A percentile compares a stretch with the other conserved stretches of the same genome.
These are phyloP conservation scores for Leccinum obscurum DNA, from an alignment of 768 basidiomycete species.

Conservation along the genomic window DNA sequence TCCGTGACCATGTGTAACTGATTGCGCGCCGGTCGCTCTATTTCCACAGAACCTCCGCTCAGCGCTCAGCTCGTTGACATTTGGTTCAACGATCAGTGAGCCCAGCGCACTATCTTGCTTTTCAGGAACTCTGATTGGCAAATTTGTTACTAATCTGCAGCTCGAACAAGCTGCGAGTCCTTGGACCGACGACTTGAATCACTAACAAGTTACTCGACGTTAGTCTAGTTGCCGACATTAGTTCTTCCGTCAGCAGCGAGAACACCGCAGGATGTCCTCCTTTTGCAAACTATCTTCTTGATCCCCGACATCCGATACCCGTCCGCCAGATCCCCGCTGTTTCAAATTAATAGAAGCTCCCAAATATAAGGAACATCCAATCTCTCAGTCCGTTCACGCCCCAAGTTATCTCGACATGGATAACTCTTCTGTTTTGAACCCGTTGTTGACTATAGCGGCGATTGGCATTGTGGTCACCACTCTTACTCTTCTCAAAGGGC, in stretches of 20 bases:
- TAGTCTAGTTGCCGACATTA: not conserved
- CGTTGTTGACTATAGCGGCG: not conserved
- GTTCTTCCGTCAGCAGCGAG: not conserved
- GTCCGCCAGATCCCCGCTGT: not conserved
- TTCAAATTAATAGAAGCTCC: not conserved
- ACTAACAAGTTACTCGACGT: not conserved
- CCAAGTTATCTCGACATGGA: not conserved
- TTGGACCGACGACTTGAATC: not conserved
- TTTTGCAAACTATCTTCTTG: not conserved
- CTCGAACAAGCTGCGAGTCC: not conserved
- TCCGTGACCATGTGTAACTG: not conserved
- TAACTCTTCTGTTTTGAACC: not conserved
- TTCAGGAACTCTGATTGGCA: not conserved
- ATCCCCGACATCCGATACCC: not conserved
- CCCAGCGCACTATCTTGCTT: not conserved
- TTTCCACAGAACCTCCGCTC: not conserved
- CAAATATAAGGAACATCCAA: not conserved
- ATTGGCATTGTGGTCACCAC: not conserved
- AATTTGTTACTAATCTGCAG: not conserved
- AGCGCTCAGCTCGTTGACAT: too few species aligned
- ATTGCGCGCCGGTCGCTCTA: not conserved
- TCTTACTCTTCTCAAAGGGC: slow-evolving; percentile 1
- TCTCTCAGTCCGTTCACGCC: not conserved
- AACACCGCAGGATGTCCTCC: not conserved
- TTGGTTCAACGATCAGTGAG: not conserved